A percentile compares a stretch with the other conserved stretches of the same genome.
Evolutionary conservation across 2,329 filamentous ascomycete species (phyloP).

Genomic region (Cladosporium sp.): DNA sequence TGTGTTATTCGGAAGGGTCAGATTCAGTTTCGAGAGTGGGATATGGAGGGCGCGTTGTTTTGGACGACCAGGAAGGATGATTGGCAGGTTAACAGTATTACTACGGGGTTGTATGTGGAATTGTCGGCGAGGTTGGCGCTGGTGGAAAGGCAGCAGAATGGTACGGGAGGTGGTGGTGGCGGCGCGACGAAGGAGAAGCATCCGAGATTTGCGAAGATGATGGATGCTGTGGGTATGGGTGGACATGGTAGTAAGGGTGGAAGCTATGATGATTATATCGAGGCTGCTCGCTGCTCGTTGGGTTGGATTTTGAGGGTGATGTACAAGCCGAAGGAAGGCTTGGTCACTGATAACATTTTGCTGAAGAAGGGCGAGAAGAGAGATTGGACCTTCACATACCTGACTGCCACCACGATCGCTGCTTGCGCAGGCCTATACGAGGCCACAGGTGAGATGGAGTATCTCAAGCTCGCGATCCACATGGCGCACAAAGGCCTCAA

Average conservation of each 20-base stretch:
- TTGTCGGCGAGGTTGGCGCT: slow-evolving; percentile 22
- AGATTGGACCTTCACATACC: slow-evolving; percentile 28
- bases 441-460: slow-evolving; percentile 17
- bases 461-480: slow-evolving; percentile 23
- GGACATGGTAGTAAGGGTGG: background rate
- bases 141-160: slow-evolving; percentile 8
- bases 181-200: slow-evolving; percentile 8
- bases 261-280: slow-evolving; percentile 16
- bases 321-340: slow-evolving; percentile 21
- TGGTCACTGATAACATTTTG: slow-evolving; percentile 25
- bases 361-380: slow-evolving; percentile 20
- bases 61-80: slow-evolving; percentile 21
- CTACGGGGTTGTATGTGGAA: slow-evolving; percentile 23
- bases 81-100: slow-evolving; percentile 21
- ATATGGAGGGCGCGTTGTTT: slow-evolving; percentile 24
- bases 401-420: slow-evolving; percentile 25
- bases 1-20: slow-evolving; percentile 19
- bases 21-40: slow-evolving; percentile 17
- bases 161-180: background rate
- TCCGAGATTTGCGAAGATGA: slow-evolving; percentile 13
- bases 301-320: slow-evolving; percentile 26
- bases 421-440: slow-evolving; percentile 22
- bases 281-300: slow-evolving; percentile 21
- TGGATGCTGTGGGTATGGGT: background rate
- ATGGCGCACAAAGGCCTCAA: slow-evolving; percentile 23